Conservation (phyloP, 441 rosid species). For the Erodium trifolium region DNA sequence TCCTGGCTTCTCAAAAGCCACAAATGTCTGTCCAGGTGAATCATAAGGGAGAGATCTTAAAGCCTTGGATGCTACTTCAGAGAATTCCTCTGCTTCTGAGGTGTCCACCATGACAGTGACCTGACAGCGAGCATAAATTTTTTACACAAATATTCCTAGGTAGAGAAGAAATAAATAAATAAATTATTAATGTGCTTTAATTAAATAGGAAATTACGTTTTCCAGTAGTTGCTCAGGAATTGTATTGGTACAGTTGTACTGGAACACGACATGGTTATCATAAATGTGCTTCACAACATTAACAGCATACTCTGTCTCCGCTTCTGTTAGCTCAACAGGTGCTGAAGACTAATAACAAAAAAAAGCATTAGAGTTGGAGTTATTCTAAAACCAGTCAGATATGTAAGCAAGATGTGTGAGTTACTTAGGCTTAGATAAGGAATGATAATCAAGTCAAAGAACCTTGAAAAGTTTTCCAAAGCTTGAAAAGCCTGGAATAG, state of each 20-base stretch:
- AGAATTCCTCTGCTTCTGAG: slow-evolving; percentile 82
- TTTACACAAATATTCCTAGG: slow-evolving; percentile 10
- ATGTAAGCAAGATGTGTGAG: background rate
- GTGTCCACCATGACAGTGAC: slow-evolving; percentile 78
- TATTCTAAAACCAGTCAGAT: background rate
- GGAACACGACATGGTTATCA: slow-evolving; percentile 77
- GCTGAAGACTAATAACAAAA: slow-evolving; percentile 54
- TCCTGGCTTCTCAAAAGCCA: slow-evolving; percentile 86
- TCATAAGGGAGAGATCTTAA: slow-evolving; percentile 80
- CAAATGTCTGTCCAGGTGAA: slow-evolving; percentile 80
- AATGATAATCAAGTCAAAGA: background rate
- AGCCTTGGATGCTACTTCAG: slow-evolving; percentile 56
- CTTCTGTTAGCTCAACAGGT: slow-evolving; percentile 94
- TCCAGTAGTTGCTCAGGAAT: slow-evolving; percentile 89
- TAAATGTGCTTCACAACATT: slow-evolving; percentile 91
- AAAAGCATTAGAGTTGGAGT: slow-evolving; percentile 9
- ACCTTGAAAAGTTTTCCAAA: slow-evolving; percentile 94
- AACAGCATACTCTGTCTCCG: slow-evolving; percentile 95
- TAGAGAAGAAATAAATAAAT: background rate
- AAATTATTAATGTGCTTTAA: background rate
- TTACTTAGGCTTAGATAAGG: background rate
- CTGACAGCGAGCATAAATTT: slow-evolving; percentile 34
- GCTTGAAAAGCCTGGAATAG: slow-evolving; percentile 67
- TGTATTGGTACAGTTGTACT: slow-evolving; percentile 94
- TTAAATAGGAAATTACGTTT: slow-evolving; percentile 40